Percentiles rank a stretch among this genome's conserved stretches.
Evolutionary conservation across 2,329 filamentous ascomycete species (phyloP).

Genomic region (Hypoxylon sp.): DNA sequence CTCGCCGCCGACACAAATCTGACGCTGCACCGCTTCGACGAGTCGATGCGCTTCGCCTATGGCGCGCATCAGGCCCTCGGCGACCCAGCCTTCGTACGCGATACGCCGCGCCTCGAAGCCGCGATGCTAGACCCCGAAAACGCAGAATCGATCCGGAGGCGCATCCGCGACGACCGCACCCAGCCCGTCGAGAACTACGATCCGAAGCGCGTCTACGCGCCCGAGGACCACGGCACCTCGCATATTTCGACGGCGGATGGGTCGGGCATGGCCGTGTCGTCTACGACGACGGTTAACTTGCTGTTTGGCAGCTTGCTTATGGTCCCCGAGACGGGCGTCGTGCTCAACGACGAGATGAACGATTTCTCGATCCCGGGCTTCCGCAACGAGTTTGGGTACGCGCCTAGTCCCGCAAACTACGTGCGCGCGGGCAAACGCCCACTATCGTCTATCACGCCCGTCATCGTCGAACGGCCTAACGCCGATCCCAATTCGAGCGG

Average conservation of each 20-base stretch:
- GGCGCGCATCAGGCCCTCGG: slow-evolving; percentile 83
- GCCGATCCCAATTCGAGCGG: not conserved
- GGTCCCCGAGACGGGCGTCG: slow-evolving; percentile 85
- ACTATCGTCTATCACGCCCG: slow-evolving; percentile 84
- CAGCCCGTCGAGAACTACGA: slow-evolving; percentile 82
- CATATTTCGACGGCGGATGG: slow-evolving; percentile 81
- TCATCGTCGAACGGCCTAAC: slow-evolving; percentile 76
- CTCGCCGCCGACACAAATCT: slow-evolving; percentile 68
- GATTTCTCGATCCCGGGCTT: slow-evolving; percentile 89
- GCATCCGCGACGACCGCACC: slow-evolving; percentile 80
- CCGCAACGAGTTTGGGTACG: slow-evolving; percentile 87
- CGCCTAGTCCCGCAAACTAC: slow-evolving; percentile 84
- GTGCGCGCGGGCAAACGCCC: slow-evolving; percentile 86
- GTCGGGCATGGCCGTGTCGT: slow-evolving; percentile 80
- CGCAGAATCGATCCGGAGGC: slow-evolving; percentile 71
- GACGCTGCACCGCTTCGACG: slow-evolving; percentile 85
- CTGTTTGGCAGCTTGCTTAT: slow-evolving; percentile 86
- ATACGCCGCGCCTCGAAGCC: slow-evolving; percentile 74
- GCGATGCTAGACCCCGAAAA: slow-evolving; percentile 75
- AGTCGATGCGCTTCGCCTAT: slow-evolving; percentile 92
- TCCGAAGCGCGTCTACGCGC: slow-evolving; percentile 74
- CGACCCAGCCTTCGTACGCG: slow-evolving; percentile 81
- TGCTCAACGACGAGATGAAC: slow-evolving; percentile 80
- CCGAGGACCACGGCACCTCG: slow-evolving; percentile 81
- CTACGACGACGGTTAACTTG: slow-evolving; percentile 91